These are phyloP conservation scores for Coemansia pectinata DNA, from an alignment of 192 early-diverging fungal genomes.

Conservation along the genomic window DNA sequence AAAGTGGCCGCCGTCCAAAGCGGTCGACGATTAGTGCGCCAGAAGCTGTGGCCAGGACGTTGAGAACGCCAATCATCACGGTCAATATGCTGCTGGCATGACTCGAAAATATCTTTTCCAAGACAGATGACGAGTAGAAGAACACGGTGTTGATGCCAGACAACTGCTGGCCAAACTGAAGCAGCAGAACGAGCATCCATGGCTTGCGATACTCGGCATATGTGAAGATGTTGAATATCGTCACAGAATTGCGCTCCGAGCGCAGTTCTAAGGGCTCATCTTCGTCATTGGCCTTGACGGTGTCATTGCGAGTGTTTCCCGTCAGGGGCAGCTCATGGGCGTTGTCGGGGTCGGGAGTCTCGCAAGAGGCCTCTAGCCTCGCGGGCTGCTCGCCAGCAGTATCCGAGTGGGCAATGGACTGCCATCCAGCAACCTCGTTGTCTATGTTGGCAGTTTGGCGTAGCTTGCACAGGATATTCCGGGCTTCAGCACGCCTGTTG, in stretches of 20 bases:
- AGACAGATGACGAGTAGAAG: constrained; percentile 79
- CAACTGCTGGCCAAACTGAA: constrained; percentile 85
- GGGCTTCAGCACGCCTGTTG: constrained; percentile 32
- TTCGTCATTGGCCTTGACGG: background rate
- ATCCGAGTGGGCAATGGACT: background rate
- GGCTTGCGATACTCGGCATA: constrained; percentile 62
- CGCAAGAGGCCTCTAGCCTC: background rate
- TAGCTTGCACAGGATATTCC: constrained; percentile 28
- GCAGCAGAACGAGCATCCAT: constrained; percentile 64
- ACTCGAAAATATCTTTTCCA: constrained; percentile 64
- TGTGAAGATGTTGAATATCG: constrained; percentile 49
- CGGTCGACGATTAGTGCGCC: constrained; percentile 76
- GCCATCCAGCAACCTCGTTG: constrained; percentile 43
- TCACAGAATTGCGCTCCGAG: constrained; percentile 20
- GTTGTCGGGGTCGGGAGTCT: background rate
- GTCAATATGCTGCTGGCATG: constrained; percentile 67
- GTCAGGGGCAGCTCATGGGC: background rate
- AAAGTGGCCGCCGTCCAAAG: constrained; percentile 71
- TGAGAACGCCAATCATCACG: constrained; percentile 77
- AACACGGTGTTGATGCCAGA: constrained; percentile 95
- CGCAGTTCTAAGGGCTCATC: constrained; percentile 12
- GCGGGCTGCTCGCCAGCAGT: background rate
- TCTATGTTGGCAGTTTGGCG: constrained; percentile 40
- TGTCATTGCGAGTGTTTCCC: background rate
- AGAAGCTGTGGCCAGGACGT: constrained; percentile 72